Percentiles rank a stretch among this genome's conserved stretches.
These are phyloP conservation scores for Termitomyces sp. DNA, from an alignment of 768 basidiomycete species.

Conservation along the genomic window DNA sequence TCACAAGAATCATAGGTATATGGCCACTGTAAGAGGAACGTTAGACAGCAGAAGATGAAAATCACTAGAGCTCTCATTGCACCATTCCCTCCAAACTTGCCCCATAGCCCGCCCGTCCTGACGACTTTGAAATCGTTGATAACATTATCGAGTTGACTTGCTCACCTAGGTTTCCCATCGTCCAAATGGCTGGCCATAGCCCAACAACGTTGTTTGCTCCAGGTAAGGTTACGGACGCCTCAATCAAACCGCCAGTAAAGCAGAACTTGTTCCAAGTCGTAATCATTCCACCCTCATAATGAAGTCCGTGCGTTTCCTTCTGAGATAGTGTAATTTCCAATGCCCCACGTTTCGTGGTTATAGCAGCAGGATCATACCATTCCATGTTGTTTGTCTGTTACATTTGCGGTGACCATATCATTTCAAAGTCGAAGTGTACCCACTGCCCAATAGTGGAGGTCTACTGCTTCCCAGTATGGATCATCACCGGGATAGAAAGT, in stretches of 20 bases:
- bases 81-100: conserved; percentile 80
- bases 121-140: neutral
- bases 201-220: conserved; percentile 60
- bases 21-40: conserved; percentile 51
- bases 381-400: conserved; percentile 67
- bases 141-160: neutral
- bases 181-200: conserved; percentile 79
- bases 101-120: conserved; percentile 83
- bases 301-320: conserved; percentile 62
- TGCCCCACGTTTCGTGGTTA: conserved; percentile 68
- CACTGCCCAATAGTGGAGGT: conserved; percentile 78
- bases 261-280: conserved; percentile 88
- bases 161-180: conserved; percentile 73
- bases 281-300: conserved; percentile 71
- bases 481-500: conserved; percentile 87
- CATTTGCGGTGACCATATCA: neutral
- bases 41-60: neutral
- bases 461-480: conserved; percentile 83
- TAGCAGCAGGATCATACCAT: conserved; percentile 83
- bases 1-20: conserved; percentile 86
- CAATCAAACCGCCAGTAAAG: conserved; percentile 84
- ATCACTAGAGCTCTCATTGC: conserved; percentile 8
- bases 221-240: conserved; percentile 63
- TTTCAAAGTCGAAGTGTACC: neutral
- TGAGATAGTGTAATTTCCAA: conserved; percentile 70